phyloP scores from a whole-genome alignment of 768 basidiomycete species.

The Exsudoporus frostii region DNA sequence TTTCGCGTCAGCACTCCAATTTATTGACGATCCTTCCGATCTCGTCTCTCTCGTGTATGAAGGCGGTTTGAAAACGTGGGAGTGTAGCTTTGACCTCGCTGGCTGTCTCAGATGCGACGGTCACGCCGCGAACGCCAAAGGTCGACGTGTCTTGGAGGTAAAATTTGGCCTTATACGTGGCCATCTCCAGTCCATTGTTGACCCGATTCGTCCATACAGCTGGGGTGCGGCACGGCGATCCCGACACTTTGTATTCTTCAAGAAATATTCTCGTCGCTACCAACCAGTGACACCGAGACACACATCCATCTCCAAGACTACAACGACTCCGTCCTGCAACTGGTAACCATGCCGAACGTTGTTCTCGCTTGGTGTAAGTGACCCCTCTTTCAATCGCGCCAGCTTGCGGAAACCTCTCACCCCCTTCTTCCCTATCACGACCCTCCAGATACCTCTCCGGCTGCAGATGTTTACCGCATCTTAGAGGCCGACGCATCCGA shows the following conservation, averaged over 20 bases:
- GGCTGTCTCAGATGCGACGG: constrained; percentile 49
- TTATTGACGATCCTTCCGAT: constrained; percentile 82
- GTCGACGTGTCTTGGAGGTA: constrained; percentile 73
- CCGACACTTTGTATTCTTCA: constrained; percentile 76
- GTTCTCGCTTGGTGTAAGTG: constrained; percentile 78
- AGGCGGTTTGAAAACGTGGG: constrained; percentile 97
- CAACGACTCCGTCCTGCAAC: constrained; percentile 74
- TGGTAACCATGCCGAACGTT: constrained; percentile 78
- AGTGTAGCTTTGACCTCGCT: constrained; percentile 87
- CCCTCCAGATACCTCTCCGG: constrained; percentile 55
- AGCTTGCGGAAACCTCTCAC: background rate
- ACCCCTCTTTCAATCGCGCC: background rate
- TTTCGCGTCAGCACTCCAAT: constrained; percentile 44
- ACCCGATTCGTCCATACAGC: constrained; percentile 38
- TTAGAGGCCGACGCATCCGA: constrained; percentile 24
- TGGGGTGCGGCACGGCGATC: constrained; percentile 91
- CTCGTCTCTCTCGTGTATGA: constrained; percentile 91
- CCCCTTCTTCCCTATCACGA: background rate
- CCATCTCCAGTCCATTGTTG: background rate
- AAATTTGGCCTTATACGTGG: background rate
- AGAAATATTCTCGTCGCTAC: constrained; percentile 46
- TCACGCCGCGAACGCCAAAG: constrained; percentile 31
- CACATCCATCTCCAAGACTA: constrained; percentile 88
- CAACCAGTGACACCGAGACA: constrained; percentile 32
- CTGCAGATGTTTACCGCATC: constrained; percentile 47